Evolutionary conservation across 2,329 filamentous ascomycete species (phyloP), one percentile per base, ranked within the genome.

Genomic region (Sporothrix variecibatus): DNA sequence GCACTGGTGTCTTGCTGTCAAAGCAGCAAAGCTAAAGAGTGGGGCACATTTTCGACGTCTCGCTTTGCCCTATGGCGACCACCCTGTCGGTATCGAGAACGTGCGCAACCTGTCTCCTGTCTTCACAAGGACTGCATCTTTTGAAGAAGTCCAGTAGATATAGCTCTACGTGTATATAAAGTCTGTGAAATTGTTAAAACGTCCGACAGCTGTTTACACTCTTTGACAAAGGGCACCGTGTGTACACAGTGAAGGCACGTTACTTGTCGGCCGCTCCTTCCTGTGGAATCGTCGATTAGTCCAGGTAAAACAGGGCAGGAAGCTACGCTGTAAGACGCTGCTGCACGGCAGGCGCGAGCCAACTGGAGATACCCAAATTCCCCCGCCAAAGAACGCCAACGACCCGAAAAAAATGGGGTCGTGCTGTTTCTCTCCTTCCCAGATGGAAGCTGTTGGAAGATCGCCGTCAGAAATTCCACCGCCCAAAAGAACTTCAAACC

Each of bases 401-500:
- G 28, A 31, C n/a, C 8, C 6, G n/a, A 46, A 65, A 65, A 67
- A 67, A 67, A 11, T 17, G 38, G 62, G 62, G 38, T 28, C n/a
- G 38, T 53, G 65, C 15, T n/a, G 23, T 73, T 64, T 53, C 26
- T 28, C n/a, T 43, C 43, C 15, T 49, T 49, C 46, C 43, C 17
- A 38, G 62, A 73, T 78, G 75, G 77, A 78, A 78, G 77, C 77
- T 78, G 75, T 77, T 75, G 62, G 77, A 78, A 73, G 49, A 75
- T 53, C 28, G 62, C 74, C 49, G 62, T 56, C 67, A 43, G 64
- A n/a, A 11, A 70, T 62, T 43, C 67, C 65, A n/a, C 68, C 49
- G 28, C 43, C 65, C 20, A 26, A 51, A 46, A 67, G 11, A 62
- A 46, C 38, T 46, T 40, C 34, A 6, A 6, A 40, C 38, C 28